phyloP scores from a whole-genome alignment of 148 eudicot species.

The Simmondsia chinensis region DNA sequence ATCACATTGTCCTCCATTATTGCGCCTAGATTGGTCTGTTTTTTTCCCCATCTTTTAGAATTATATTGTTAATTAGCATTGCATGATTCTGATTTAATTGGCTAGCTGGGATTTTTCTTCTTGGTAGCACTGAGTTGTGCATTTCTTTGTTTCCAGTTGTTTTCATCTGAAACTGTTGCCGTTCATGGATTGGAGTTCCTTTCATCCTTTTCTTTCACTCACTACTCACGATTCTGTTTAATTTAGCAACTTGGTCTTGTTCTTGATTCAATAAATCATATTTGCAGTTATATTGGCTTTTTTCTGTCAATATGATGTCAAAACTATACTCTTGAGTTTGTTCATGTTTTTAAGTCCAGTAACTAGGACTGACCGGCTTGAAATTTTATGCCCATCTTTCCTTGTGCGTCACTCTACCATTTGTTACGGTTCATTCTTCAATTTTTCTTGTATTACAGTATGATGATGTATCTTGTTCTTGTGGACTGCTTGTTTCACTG shows the following conservation, averaged over 20 bases:
- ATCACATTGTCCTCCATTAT: slow-evolving; percentile 69
- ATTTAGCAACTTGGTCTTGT: no score
- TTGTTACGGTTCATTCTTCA: neutral
- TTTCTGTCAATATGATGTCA: no score
- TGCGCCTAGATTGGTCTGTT: slow-evolving; percentile 80
- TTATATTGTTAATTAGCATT: neutral
- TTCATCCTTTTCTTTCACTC: no score
- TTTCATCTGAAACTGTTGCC: no score
- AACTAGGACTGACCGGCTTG: no score
- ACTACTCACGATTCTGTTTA: no score
- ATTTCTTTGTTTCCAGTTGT: neutral
- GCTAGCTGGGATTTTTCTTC: neutral
- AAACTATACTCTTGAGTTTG: no score
- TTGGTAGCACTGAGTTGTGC: neutral
- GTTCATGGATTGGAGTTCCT: no score
- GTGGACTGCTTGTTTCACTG: neutral
- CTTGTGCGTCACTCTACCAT: neutral
- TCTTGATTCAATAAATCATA: no score
- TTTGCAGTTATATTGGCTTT: no score
- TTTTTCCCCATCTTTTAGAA: neutral
- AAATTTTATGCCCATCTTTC: no score
- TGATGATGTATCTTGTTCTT: slow-evolving; percentile 2
- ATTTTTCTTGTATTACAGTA: neutral
- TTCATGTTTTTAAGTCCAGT: neutral
- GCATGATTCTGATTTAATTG: neutral